Percentiles rank a stretch among this genome's conserved stretches.
These are phyloP conservation scores for Saturnispora diversa DNA, from an alignment of 805 yeast species.

Conservation along the genomic window DNA sequence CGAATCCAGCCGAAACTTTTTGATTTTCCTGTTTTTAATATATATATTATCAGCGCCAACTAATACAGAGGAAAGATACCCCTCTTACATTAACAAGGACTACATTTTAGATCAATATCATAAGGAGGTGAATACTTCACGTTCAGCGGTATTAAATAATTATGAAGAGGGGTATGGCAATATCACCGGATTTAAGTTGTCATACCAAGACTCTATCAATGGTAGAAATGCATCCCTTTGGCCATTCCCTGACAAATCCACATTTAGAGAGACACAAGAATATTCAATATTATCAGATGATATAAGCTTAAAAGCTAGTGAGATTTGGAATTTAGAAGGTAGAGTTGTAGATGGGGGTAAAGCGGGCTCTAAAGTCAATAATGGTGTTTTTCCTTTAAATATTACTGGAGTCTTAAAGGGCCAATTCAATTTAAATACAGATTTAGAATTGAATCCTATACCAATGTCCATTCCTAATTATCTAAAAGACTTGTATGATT, in stretches of 20 bases:
- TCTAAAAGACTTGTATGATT: conserved; percentile 21
- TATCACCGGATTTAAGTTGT: conserved; percentile 61
- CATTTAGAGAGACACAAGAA: conserved; percentile 42
- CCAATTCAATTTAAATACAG: conserved; percentile 22
- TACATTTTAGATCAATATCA: conserved; percentile 31
- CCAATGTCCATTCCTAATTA: conserved; percentile 28
- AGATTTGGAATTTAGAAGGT: conserved; percentile 43
- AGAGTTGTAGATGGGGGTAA: conserved; percentile 12
- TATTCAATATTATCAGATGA: conserved; percentile 54
- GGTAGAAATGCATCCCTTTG: conserved; percentile 42
- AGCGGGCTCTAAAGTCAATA: conserved; percentile 22
- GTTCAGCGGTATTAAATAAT: conserved; percentile 31
- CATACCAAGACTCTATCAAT: conserved; percentile 50
- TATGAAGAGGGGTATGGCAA: conserved; percentile 55
- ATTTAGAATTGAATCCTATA: conserved; percentile 10
- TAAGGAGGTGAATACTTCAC: conserved; percentile 27
- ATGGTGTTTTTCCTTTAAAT: conserved; percentile 31
- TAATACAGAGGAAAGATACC: conserved; percentile 24
- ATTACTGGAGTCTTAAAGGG: conserved; percentile 44
- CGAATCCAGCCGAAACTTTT: conserved; percentile 23
- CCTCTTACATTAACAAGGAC: conserved; percentile 20
- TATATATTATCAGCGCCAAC: conserved; percentile 38
- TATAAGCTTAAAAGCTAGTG: conserved; percentile 39
- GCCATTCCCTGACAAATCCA: conserved; percentile 40
- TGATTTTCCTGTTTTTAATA: conserved; percentile 32